phyloP scores from a whole-genome alignment of 2,329 filamentous ascomycete genomes.

The Penicillium sp. region DNA sequence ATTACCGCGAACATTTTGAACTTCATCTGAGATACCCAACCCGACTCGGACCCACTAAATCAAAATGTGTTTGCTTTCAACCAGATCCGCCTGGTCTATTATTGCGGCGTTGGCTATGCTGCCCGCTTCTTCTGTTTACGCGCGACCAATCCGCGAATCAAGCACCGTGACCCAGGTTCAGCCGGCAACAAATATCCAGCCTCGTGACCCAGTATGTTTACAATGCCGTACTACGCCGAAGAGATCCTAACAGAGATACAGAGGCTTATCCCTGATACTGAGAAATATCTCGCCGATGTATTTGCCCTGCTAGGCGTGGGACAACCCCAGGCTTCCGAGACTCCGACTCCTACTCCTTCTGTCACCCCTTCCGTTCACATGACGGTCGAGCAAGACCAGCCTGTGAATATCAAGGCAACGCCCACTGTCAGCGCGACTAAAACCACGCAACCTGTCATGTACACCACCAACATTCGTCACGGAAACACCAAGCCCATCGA shows the following conservation, averaged over 20 bases:
- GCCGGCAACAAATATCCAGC: slow-evolving; percentile 3
- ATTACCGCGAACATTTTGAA: neutral
- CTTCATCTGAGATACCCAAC: neutral
- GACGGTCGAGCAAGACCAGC: neutral
- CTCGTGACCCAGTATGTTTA: slow-evolving; percentile 19
- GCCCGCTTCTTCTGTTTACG: slow-evolving; percentile 12
- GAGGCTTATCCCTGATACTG: slow-evolving; percentile 24
- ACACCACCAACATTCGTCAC: slow-evolving; percentile 16
- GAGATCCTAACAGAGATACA: slow-evolving; percentile 2
- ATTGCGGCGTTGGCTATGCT: slow-evolving; percentile 5
- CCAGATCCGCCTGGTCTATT: slow-evolving; percentile 1
- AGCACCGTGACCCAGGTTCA: neutral
- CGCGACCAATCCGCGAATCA: slow-evolving; percentile 12
- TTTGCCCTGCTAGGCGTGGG: slow-evolving; percentile 19
- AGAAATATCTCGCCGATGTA: slow-evolving; percentile 15
- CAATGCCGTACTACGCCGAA: neutral
- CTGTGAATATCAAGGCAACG: slow-evolving; percentile 1
- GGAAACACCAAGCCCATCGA: slow-evolving; percentile 7
- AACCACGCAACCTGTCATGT: neutral
- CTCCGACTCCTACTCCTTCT: slow-evolving; percentile 4
- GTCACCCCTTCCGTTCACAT: neutral
- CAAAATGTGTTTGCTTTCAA: slow-evolving; percentile 7
- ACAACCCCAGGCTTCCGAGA: slow-evolving; percentile 3
- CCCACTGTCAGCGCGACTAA: slow-evolving; percentile 1
- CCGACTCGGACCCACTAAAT: neutral